Percentiles rank a stretch among this genome's conserved stretches.
phyloP scores from a whole-genome alignment of 1,139 yeast species.

The Keqinozyma sinolaborantium region DNA sequence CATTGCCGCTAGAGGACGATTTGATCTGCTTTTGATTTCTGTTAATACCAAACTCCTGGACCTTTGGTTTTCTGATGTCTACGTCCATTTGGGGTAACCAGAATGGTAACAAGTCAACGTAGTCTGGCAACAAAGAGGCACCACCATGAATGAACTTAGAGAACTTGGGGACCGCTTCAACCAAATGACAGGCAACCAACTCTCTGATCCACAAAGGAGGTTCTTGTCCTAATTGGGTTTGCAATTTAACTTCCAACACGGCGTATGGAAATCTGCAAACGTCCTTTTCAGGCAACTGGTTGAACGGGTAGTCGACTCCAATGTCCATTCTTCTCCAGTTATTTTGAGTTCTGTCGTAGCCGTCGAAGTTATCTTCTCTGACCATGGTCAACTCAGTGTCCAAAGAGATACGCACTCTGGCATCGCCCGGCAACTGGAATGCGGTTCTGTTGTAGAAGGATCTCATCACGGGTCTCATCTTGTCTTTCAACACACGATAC shows the following conservation, averaged over 20 bases:
- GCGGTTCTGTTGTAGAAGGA: constrained; percentile 98
- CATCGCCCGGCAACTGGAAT: constrained; percentile 98
- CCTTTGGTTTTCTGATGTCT: constrained; percentile 87
- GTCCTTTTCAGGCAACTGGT: constrained; percentile 78
- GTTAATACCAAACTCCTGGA: constrained; percentile 58
- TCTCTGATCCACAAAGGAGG: constrained; percentile 98
- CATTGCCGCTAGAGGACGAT: constrained; percentile 47
- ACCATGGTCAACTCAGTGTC: constrained; percentile 96
- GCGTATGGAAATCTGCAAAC: constrained; percentile 95
- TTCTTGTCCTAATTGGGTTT: constrained; percentile 97
- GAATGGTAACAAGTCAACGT: constrained; percentile 81
- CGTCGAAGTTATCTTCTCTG: constrained; percentile 96
- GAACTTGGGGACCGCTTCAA: constrained; percentile 96
- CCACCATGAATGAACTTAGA: constrained; percentile 96
- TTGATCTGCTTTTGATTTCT: constrained; percentile 28
- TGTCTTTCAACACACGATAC: constrained; percentile 78
- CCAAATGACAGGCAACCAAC: constrained; percentile 84
- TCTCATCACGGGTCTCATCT: constrained; percentile 89
- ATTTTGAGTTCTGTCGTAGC: constrained; percentile 79
- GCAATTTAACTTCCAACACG: constrained; percentile 91
- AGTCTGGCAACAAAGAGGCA: constrained; percentile 81
- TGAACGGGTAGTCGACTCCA: constrained; percentile 95
- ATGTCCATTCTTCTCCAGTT: constrained; percentile 99
- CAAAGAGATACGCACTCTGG: constrained; percentile 94
- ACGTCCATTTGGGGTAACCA: constrained; percentile 99